phyloP scores from a whole-genome alignment of 2,329 filamentous ascomycete species.

The Cryphonectria nitschkei region DNA sequence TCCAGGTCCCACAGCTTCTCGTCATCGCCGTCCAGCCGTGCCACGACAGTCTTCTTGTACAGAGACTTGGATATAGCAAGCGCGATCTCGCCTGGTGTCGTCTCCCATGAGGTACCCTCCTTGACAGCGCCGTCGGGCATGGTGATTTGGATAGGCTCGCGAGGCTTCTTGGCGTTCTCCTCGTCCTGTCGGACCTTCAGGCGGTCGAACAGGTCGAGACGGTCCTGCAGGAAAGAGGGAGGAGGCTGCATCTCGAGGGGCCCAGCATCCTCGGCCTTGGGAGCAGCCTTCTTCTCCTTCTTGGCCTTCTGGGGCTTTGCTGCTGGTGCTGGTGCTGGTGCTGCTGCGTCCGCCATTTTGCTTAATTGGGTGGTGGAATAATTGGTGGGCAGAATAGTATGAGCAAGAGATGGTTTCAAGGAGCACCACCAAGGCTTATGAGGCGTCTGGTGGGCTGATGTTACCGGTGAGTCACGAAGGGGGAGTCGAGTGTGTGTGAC shows the following conservation, averaged over 20 bases:
- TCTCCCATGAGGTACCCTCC: slow-evolving; percentile 85
- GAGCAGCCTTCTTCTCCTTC: slow-evolving; percentile 54
- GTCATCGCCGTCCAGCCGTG: slow-evolving; percentile 74
- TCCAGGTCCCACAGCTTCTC: slow-evolving; percentile 88
- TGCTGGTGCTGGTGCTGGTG: slow-evolving; percentile 16
- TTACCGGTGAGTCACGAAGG: slow-evolving; percentile 20
- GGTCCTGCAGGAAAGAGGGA: slow-evolving; percentile 79
- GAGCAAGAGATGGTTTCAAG: not conserved
- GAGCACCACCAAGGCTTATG: not conserved
- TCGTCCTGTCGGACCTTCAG: slow-evolving; percentile 84
- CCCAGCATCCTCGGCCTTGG: slow-evolving; percentile 42
- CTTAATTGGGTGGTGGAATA: not conserved
- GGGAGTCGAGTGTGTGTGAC: not conserved
- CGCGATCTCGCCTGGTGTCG: slow-evolving; percentile 79
- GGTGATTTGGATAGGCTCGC: slow-evolving; percentile 74
- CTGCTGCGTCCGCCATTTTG: slow-evolving; percentile 27
- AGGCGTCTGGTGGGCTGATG: not conserved
- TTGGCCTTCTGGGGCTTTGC: slow-evolving; percentile 42
- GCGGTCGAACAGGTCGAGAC: slow-evolving; percentile 85
- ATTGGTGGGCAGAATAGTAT: not conserved
- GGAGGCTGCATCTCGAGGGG: slow-evolving; percentile 56
- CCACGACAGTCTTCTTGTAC: slow-evolving; percentile 84
- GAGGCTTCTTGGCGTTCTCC: slow-evolving; percentile 71
- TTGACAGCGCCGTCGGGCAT: slow-evolving; percentile 73
- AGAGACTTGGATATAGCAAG: slow-evolving; percentile 83